Evolutionary conservation across 495 filamentous ascomycete species (phyloP).

Genomic region (Penicillium pulvis): DNA sequence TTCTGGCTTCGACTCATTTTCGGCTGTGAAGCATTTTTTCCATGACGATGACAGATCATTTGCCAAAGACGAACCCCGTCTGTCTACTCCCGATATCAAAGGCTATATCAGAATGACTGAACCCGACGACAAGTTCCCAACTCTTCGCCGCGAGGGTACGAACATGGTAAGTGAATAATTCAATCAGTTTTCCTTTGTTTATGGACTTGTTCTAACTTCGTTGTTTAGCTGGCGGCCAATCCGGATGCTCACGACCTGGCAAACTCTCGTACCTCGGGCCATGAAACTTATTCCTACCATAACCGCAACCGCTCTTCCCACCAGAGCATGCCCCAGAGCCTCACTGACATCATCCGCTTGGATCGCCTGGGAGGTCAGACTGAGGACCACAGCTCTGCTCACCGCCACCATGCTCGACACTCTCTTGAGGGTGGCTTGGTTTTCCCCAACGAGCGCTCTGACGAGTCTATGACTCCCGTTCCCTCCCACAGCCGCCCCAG

Average conservation of each 20-base stretch:
- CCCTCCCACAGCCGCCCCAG: conserved; percentile 31
- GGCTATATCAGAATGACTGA: conserved; percentile 72
- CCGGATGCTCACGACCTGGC: conserved; percentile 82
- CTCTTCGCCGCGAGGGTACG: conserved; percentile 69
- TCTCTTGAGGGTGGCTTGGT: conserved; percentile 56
- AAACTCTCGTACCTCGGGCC: conserved; percentile 64
- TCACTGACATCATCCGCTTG: conserved; percentile 40
- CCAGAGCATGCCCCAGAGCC: conserved; percentile 74
- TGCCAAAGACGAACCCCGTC: conserved; percentile 49
- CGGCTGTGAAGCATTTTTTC: conserved; percentile 82
- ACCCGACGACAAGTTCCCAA: conserved; percentile 81
- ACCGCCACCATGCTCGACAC: conserved; percentile 48
- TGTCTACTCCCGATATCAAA: conserved; percentile 64
- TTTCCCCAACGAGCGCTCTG: conserved; percentile 32
- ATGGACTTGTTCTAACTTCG: conserved; percentile 21
- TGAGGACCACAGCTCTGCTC: conserved; percentile 24
- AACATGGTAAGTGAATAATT: conserved; percentile 60
- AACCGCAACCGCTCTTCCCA: conserved; percentile 77
- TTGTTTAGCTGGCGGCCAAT: conserved; percentile 71
- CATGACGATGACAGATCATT: conserved; percentile 66
- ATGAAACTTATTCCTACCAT: conserved; percentile 66
- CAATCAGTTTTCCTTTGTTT: not conserved
- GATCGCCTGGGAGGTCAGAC: conserved; percentile 32
- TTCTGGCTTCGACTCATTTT: conserved; percentile 64
- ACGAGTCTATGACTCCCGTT: conserved; percentile 29